Base-by-base conservation (phyloP, 768 basidiomycete species). In the Kwoniella sp. region DNA sequence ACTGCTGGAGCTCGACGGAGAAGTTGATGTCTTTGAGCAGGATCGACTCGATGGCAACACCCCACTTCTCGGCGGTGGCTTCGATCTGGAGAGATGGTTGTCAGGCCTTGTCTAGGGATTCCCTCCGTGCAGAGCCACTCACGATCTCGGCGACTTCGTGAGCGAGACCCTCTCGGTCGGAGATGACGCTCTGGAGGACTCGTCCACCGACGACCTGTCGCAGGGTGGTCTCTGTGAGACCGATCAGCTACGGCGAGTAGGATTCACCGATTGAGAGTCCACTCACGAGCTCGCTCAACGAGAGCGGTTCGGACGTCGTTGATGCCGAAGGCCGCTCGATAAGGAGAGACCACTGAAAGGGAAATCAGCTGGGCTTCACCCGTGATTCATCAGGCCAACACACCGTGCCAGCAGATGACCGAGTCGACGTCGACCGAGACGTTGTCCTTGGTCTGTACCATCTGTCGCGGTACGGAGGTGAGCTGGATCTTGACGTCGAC, bases 401-500 rank as follows among this genome's bases (percentile, higher is more conserved):
- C 32, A 64, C 57, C 69, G 46, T 71, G 70, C 73, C 73, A 72
- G 46, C 73, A 74, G 54, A 74, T 88, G 59, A 93, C 90, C 62
- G 59, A 46, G 45, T 46, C 56, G 23, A 91, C 89, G 65, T 89
- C 87, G 56, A 92, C 88, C 60, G 89, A 90, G 73, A 95, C 92
- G 67, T 95, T 95, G 78, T 95, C 91, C 51, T 89, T 84, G 31
- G 92, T 95, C 75, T 95, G 90, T 69, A 96, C 92, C 14, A 67
- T 73, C 56, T 75, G 74, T 28, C 67, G 50, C 7, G 69, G 67
- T 7, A 71, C 69, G 1, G 57, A 50, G 60, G 83, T 86, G 63
- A 96, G 90, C 74, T 93, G 91, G 59, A 98, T 93, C 75, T 92
- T 93, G 75, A 96, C 91, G 69, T 95, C 68, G 59, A 96, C 89